Evolutionary conservation across 75 land plant species (phyloP).

Genomic region (Ceratopteris richardii): DNA sequence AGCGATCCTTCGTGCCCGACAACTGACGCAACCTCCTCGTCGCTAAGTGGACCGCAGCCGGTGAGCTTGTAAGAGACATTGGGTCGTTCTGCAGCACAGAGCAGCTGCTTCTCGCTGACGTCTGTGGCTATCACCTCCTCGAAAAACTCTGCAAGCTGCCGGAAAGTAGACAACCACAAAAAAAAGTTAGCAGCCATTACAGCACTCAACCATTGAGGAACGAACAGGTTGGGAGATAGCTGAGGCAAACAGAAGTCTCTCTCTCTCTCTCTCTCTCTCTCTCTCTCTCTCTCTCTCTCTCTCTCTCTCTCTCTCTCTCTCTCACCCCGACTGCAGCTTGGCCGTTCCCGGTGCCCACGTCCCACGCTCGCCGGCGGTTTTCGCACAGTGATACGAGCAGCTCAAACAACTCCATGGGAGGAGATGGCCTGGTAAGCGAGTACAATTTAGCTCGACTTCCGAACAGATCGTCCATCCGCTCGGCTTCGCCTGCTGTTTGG

Average conservation of each 20-base stretch:
- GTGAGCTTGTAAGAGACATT: constrained; percentile 11
- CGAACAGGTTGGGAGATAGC: too few relatives aligned
- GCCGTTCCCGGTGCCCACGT: constrained; percentile 81
- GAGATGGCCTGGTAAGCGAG: constrained; percentile 39
- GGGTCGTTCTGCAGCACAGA: constrained; percentile 14
- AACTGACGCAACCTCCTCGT: constrained; percentile 1
- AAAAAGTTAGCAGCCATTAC: too few relatives aligned
- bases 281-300: too few relatives aligned
- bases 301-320: too few relatives aligned
- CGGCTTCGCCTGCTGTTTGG: too few relatives aligned
- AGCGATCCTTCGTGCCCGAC: constrained; percentile 19
- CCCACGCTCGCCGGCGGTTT: constrained; percentile 53
- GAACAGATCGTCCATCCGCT: too few relatives aligned
- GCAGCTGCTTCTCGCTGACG: constrained; percentile 22
- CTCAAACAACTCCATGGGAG: constrained; percentile 50
- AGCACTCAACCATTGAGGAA: too few relatives aligned
- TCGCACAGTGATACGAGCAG: constrained; percentile 60
- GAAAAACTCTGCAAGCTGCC: constrained; percentile 26
- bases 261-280: too few relatives aligned
- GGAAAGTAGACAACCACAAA: too few relatives aligned
- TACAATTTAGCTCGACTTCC: constrained; percentile 23
- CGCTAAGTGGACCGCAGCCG: not conserved
- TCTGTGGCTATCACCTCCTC: constrained; percentile 30
- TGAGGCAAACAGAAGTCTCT: too few relatives aligned
- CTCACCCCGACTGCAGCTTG: constrained; percentile 44